Percentiles rank a stretch among this genome's conserved stretches.
These are phyloP conservation scores for Trifolium subterraneum DNA, from an alignment of 306 rosid species.

Conservation along the genomic window DNA sequence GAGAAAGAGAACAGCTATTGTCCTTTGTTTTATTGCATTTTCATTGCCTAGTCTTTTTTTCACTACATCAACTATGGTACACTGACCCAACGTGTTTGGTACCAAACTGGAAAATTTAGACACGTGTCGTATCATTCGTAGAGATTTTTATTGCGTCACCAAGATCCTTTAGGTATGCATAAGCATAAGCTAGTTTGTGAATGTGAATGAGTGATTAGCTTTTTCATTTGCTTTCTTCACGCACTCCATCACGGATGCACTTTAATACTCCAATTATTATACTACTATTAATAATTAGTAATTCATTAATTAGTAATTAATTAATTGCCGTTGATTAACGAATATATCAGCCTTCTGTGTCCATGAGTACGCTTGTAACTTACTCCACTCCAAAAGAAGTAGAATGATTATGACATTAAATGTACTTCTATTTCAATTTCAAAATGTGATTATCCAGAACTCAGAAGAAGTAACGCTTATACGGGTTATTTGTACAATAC, in stretches of 20 bases:
- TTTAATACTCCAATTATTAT: slow-evolving; percentile 2
- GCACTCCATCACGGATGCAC: slow-evolving; percentile 1
- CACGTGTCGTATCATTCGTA: background rate
- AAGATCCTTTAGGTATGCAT: background rate
- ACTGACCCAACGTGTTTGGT: slow-evolving; percentile 17
- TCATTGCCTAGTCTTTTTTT: background rate
- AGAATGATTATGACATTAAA: background rate
- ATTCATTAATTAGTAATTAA: background rate
- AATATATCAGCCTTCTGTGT: background rate
- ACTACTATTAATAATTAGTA: no score
- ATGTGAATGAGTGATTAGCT: background rate
- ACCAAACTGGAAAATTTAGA: background rate
- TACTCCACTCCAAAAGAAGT: background rate
- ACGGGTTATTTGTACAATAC: no score
- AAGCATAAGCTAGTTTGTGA: background rate
- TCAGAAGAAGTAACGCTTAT: background rate
- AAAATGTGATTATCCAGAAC: no score
- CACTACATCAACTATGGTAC: background rate
- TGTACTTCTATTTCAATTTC: no score
- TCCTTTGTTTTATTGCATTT: slow-evolving; percentile 8
- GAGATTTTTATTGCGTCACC: slow-evolving; percentile 18
- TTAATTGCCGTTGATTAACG: background rate
- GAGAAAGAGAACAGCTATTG: background rate
- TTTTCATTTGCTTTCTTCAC: slow-evolving; percentile 24
- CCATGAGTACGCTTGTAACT: background rate